Base-by-base conservation (phyloP, 164 flowering plant species). In the Vitis cinerea region DNA sequence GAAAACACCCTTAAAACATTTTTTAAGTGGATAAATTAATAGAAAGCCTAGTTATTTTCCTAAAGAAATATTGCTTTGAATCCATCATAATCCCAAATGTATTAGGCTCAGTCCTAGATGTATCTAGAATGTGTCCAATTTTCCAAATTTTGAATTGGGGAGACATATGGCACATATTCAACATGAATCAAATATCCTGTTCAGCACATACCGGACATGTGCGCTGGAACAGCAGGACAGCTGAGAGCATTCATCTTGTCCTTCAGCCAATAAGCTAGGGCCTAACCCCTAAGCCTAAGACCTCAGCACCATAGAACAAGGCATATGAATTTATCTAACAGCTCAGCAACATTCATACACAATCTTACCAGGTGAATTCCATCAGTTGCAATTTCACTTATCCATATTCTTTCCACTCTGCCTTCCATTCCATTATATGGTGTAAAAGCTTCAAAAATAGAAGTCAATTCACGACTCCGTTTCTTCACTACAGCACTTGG, bases 391-490 rank as follows among this genome's bases (percentile, higher is more conserved):
- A 86, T 79, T 50, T 96, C 98, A 69, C 95, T 96, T 62, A 96
- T 88, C 99, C 99, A 93, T 71, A 96, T 88, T 79, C 97, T 89
- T 78, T 88, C 97, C 44, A 85, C 77, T 66, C 63, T 87, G 72
- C 96, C 98, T 72, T 92, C 97, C 97, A 93, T 90, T 74, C 95
- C 97, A 73, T 70, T 63, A 76, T 93, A 93, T 59, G 99, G 98
- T 14, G 90, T 82, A 70, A 96, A 96, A 49, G 97, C 87, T 74
- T 96, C 97, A 77, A 96, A 96, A 59, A 90, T 84, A 75, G 87
- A 68, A 58, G 99, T 96, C 80, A 96, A 74, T 73, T 96, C 97
- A 72, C 98, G 99, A 79, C 98, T 96, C 48, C 99, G 84, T 53
- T 83, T 84, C 88, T 96, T 96, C 78, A 96, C 98, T n/a, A 79